Base-by-base conservation (phyloP, 2,329 filamentous ascomycete species). In the Tolypocladium guangdongense region DNA sequence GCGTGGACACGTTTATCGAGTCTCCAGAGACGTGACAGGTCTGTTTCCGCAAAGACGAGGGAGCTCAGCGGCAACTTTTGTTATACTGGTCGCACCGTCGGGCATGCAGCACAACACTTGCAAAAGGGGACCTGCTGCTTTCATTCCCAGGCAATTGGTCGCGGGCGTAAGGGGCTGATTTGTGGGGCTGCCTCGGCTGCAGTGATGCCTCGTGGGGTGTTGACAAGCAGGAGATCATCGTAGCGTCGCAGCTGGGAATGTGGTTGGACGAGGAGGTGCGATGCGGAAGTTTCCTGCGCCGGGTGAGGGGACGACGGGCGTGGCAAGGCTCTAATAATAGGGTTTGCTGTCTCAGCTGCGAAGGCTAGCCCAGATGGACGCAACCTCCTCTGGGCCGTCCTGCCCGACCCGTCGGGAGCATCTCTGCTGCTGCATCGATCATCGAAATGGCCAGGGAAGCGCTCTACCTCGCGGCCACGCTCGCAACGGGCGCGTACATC, bases 401-500 rank as follows among this genome's bases (percentile, higher is more conserved):
- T n/a, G n/a, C n/a, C n/a, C n/a, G n/a, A n/a, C 7, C 12, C 22
- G 22, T 43, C 7, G 41, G 10, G 22, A 45, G 41, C 24, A 45
- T 30, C 22, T 7, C 24, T 45, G 41, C 41, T 30, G 16, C 41
- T 8, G 22, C 39, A 27, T 43, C 39, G 7, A 16, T 22, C 27
- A 18, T 3, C 18, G 18, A 33, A 22, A 52, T 56, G 53, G 37
- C 36, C 36, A 37, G 41, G 22, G 57, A 59, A 48, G 18, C 46
- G 18, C 22, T 49, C 3, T 51, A 46, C 16, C 50, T 56, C 37
- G 46, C 37, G 20, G 46, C 50, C 32, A 49, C 53, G 14, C 46
- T 56, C 27, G 32, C 43, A 22, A 20, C 52, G 4, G 56, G 49
- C 24, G 49, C 49, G 20, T 57, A 58, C 41, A 50, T 58, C 16